Evolutionary conservation across 2,329 filamentous ascomycete genomes (phyloP).

Genomic region (Botrytis porri): DNA sequence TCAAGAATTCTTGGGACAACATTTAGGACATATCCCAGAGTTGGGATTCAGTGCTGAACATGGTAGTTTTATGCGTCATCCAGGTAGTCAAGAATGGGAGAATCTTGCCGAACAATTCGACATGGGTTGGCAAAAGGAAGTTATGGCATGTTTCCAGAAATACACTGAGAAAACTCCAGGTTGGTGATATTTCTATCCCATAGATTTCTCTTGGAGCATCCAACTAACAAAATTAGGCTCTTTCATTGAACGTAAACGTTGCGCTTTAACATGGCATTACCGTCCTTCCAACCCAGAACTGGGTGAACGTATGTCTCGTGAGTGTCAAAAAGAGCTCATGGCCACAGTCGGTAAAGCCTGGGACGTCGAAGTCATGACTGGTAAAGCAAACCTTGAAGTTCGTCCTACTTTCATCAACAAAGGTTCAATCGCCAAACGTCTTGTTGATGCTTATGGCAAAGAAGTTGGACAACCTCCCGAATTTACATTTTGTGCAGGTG

Average conservation of each 20-base stretch:
- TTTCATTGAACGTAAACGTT: conserved; percentile 91
- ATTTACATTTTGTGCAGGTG: conserved; percentile 87
- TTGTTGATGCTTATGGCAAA: conserved; percentile 68
- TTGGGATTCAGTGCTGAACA: conserved; percentile 97
- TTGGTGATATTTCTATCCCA: conserved; percentile 40
- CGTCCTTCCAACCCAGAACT: conserved; percentile 85
- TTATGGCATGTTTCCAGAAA: conserved; percentile 78
- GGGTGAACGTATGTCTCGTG: conserved; percentile 72
- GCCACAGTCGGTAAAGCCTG: conserved; percentile 71
- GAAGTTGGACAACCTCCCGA: conserved; percentile 60
- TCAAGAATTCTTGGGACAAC: conserved; percentile 84
- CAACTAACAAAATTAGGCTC: conserved; percentile 55
- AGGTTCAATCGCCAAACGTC: conserved; percentile 84
- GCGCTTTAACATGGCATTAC: conserved; percentile 96
- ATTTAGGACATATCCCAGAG: conserved; percentile 85
- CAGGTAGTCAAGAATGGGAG: conserved; percentile 74
- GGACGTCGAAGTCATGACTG: conserved; percentile 94
- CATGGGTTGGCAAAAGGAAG: conserved; percentile 90
- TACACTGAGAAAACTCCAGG: conserved; percentile 85
- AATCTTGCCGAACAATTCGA: conserved; percentile 83
- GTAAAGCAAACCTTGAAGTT: conserved; percentile 95
- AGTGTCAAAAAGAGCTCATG: conserved; percentile 81
- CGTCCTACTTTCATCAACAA: conserved; percentile 98
- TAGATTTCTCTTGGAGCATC: not conserved
- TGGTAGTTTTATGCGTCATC: conserved; percentile 88